Evolutionary conservation across 1,284 basidiomycete genomes (phyloP), one percentile per base, ranked within the genome.

Genomic region (Hypsizygus ulmarius): DNA sequence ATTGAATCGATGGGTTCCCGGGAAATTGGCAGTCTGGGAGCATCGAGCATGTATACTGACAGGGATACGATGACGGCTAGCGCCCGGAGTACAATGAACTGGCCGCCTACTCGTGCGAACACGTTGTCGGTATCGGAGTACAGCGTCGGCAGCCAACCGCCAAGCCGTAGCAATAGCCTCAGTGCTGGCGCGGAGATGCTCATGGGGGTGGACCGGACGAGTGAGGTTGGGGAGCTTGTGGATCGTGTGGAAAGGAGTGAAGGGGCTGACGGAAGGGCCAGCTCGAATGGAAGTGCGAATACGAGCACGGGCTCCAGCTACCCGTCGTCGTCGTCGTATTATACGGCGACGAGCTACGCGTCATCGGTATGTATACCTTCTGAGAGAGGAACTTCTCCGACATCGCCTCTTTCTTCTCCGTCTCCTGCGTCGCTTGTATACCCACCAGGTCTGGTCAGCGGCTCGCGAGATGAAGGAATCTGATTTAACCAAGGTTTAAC

Each of bases 1-100:
- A 88, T 88, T 54, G 84, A 87, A 60, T 81, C 78, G 34, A 71
- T 87, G 63, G 84, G 83, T 35, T 84, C 82, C 18, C 72, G 75
- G 43, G 85, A 80, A 61, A 30, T 68, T 14, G 63, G 59, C 3
- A 67, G 66, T 45, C 61, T 64, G 38, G 57, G 59, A 10, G 54
- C 60, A 2, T 63, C 67, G 6, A 67, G 63, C 33, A 44, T 56
- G 39, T 49, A 58, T 38, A 56, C 56, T 15, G 39, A 48, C 33
- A 27, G 32, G 54, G 56, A 49, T 52, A 58, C 45, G 50, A 58
- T 19, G 49, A 54, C 39, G 9, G 39, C 43, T 36, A 59, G 53
- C 33, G 39, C 46, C 33, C 53, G 53, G 38, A 66, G 65, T 43
- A 53, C 57, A 39, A 62, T 54, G 11, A 68, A 65, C 45, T 59